Evolutionary conservation across 345 rosid genomes (phyloP), one percentile per base, ranked within the genome.

Genomic region (Capsella bursapastoris): DNA sequence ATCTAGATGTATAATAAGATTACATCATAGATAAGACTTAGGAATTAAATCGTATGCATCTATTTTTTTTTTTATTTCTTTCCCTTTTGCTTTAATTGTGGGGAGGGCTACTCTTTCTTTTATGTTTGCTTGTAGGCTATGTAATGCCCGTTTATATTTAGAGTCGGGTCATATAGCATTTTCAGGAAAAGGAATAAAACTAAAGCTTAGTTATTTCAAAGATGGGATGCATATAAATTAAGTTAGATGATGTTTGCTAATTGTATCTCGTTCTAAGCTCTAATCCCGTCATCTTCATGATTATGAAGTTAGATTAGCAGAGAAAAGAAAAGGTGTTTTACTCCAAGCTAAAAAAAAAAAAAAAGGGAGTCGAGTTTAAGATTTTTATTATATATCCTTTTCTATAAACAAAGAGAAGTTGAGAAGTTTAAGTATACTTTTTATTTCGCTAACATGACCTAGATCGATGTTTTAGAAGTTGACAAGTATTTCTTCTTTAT

Each of bases 81-180:
- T 50, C 56, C 25, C 25, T 75, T 67, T 67, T 67, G 69, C 79
- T 68, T 74, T 75, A 14, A 43, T 60, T 68, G 68, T 52, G 79
- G 69, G 62, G 63, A 60, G 79, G 10, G 49, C 79, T 69, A 60
- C 74, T 43, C 22, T 51, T 60, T 66, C 57, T 75, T 75, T 68
- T 22, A 22, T 60, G 73, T 59, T 67, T 68, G 48, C 68, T 60
- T 60, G 56, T 75, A 68, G 69, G 56, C 74, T 75, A 75, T 75
- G 73, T 67, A 75, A 75, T 51, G 79, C 79, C 79, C 57, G 57
- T 60, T 51, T 68, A 18, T 60, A 68, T 52, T 75, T 49, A 75
- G 73, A 68, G 57, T 35, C 32, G 73, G 79, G 79, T 43, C 79
- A 67, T 18, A 50, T 75, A 67, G 79, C 79, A 67, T 74, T 74